phyloP scores from a whole-genome alignment of 148 eudicot genomes.

The Dysphania ambrosioides region DNA sequence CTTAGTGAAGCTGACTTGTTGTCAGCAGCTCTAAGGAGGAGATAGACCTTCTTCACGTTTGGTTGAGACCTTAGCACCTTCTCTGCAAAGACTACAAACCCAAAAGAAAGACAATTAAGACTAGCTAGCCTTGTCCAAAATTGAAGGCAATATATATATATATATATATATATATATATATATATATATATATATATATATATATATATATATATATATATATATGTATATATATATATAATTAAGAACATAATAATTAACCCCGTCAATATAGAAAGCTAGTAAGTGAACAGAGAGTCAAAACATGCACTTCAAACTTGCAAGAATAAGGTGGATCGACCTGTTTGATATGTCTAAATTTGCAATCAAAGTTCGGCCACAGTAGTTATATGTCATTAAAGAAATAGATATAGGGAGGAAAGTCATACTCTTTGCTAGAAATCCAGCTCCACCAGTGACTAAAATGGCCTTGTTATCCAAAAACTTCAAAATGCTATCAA shows the following conservation, averaged over 20 bases:
- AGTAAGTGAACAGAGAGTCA: too few species aligned
- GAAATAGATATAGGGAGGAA: background rate
- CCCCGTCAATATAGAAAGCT: too few species aligned
- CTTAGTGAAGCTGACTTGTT: conserved; percentile 49
- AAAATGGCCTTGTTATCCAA: conserved; percentile 51
- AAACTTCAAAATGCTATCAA: conserved; percentile 39
- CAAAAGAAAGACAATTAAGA: conserved; percentile 1
- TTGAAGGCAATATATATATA: too few species aligned
- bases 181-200: too few species aligned
- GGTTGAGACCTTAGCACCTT: conserved; percentile 76
- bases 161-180: too few species aligned
- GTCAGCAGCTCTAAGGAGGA: conserved; percentile 65
- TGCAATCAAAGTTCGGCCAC: background rate
- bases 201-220: too few species aligned
- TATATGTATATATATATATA: too few species aligned
- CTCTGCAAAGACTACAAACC: conserved; percentile 55
- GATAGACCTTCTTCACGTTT: conserved; percentile 71
- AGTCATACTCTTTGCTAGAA: conserved; percentile 55
- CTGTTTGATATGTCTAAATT: background rate
- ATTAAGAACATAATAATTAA: too few species aligned
- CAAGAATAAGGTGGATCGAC: background rate
- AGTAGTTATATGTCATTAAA: too few species aligned
- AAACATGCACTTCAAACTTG: too few species aligned
- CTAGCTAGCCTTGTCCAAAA: background rate
- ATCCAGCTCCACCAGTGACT: conserved; percentile 69